These are phyloP conservation scores for Diversispora epigaea DNA, from an alignment of 192 early-diverging fungal species.

Conservation along the genomic window DNA sequence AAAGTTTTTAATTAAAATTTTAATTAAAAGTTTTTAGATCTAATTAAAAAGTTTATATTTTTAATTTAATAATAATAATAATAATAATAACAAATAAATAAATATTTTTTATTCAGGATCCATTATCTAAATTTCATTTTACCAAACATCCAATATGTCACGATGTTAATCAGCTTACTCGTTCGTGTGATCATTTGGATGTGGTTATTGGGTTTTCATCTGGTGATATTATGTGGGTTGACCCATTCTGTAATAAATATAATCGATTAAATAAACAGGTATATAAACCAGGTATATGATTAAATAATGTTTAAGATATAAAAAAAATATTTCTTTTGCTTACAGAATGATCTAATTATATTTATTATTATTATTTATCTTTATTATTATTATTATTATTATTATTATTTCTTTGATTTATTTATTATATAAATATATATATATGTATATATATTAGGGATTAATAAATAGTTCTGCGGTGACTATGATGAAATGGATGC, in stretches of 20 bases:
- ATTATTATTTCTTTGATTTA: background rate
- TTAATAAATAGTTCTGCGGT: slow-evolving; percentile 65
- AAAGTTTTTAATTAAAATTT: too few species aligned
- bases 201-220: slow-evolving; percentile 81
- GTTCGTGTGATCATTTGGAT: slow-evolving; percentile 71
- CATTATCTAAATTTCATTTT: slow-evolving; percentile 77
- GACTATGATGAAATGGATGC: slow-evolving; percentile 87
- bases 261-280: slow-evolving; percentile 79
- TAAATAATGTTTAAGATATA: too few species aligned
- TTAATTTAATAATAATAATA: background rate
- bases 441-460: slow-evolving; percentile 41
- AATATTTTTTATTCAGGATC: slow-evolving; percentile 55
- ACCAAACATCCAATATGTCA: slow-evolving; percentile 78
- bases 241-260: slow-evolving; percentile 85
- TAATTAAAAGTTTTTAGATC: too few species aligned
- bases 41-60: too few species aligned
- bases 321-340: too few species aligned
- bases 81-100: background rate
- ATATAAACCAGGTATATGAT: background rate
- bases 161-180: slow-evolving; percentile 75
- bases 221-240: slow-evolving; percentile 84
- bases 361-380: too few species aligned
- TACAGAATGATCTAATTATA: too few species aligned
- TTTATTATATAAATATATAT: background rate
- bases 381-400: background rate